These are phyloP conservation scores for Cryphonectria naterciae DNA, from an alignment of 2,329 filamentous ascomycete species.

Conservation along the genomic window DNA sequence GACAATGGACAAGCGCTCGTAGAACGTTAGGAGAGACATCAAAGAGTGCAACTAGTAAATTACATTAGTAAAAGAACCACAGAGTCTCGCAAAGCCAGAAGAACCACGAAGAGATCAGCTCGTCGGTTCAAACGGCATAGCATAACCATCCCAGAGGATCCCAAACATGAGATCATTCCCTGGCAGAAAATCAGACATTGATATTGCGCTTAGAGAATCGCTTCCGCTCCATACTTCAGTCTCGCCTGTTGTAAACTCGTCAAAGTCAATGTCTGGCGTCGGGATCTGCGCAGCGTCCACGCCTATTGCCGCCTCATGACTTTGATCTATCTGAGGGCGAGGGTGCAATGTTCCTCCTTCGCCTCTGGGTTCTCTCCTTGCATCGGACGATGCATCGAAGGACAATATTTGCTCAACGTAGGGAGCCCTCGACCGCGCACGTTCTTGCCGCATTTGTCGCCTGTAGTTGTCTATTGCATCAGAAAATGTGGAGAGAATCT, in stretches of 20 bases:
- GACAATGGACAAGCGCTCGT: no score
- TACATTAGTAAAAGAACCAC: neutral
- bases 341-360: neutral
- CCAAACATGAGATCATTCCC: conserved; percentile 22
- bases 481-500: conserved; percentile 30
- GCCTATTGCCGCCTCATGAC: neutral
- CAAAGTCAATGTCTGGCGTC: conserved; percentile 12
- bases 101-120: neutral
- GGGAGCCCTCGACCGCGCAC: conserved; percentile 3
- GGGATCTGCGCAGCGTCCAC: conserved; percentile 8
- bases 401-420: conserved; percentile 21
- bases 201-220: conserved; percentile 17
- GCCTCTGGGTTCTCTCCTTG: conserved; percentile 4
- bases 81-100: neutral
- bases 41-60: neutral
- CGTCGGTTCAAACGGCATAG: conserved; percentile 9
- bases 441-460: conserved; percentile 13
- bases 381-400: conserved; percentile 19
- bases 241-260: conserved; percentile 3
- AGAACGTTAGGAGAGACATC: neutral
- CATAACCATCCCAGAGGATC: conserved; percentile 23
- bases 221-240: conserved; percentile 17
- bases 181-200: conserved; percentile 18
- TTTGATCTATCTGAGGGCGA: no score
- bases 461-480: conserved; percentile 28